A percentile compares a stretch with the other conserved stretches of the same genome.
Conservation (phyloP, 306 rosid species). For the Canavalia gladiata region DNA sequence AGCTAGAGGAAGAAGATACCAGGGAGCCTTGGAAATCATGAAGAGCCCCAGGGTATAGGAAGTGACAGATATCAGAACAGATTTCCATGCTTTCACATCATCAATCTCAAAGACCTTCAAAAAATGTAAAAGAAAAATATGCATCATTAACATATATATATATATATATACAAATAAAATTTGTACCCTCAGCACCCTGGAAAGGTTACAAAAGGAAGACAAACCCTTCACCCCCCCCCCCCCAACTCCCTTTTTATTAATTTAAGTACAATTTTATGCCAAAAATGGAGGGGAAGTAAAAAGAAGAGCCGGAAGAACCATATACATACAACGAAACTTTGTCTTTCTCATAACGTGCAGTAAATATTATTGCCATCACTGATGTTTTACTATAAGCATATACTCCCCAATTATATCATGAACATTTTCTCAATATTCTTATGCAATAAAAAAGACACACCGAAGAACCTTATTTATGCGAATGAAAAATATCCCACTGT, state of each 20-base stretch:
- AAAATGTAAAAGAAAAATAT: conserved; percentile 20
- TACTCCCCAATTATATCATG: background rate
- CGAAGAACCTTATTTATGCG: background rate
- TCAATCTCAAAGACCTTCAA: conserved; percentile 89
- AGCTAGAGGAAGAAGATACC: conserved; percentile 98
- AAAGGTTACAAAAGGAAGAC: conserved; percentile 16
- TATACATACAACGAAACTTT: background rate
- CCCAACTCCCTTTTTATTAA: background rate
- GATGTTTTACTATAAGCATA: conserved; percentile 23
- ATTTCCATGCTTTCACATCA: conserved; percentile 81
- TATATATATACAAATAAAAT: background rate
- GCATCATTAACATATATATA: background rate
- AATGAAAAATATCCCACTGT: conserved; percentile 4
- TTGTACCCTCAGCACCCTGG: conserved; percentile 2
- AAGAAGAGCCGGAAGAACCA: conserved; percentile 14
- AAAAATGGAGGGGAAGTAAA: background rate
- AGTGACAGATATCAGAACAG: conserved; percentile 83
- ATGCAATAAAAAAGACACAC: conserved; percentile 16
- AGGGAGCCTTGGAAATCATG: conserved; percentile 90
- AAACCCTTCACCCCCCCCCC: background rate
- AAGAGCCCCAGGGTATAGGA: conserved; percentile 86
- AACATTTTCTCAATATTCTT: conserved; percentile 33
- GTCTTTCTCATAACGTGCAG: conserved; percentile 24
- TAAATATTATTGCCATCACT: conserved; percentile 11
- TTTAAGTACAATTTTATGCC: background rate